Base-by-base conservation (phyloP, 768 basidiomycete species). In the Leucosporidium creatinivorum region DNA sequence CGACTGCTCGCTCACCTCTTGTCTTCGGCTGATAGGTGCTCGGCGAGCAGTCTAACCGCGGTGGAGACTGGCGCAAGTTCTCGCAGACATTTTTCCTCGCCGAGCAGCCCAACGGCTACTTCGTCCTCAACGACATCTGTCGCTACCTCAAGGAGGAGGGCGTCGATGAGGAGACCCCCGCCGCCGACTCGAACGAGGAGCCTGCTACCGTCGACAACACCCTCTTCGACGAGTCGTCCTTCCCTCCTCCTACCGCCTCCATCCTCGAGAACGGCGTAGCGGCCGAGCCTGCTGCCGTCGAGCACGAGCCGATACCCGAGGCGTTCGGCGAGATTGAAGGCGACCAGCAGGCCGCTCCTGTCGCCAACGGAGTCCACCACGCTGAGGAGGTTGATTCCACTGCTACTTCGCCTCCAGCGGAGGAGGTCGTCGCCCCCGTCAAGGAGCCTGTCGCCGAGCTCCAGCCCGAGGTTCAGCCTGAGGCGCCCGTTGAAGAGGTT, bases 81-180 rank as follows among this genome's bases (percentile, higher is more conserved):
- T 93, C 93, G 17, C 96, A 99, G 81, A 97, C 94, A 10, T 98
- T 99, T 82, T 98, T 99, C 89, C 87, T 99, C 63, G 96, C 96
- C 49, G 93, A 97, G 79, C 96, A 99, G 80, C 91, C 92, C 19
- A 96, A 94, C 74, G 96, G 96, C 52, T 99, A 98, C 82, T 99
- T 94, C 77, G 96, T 99, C 72, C 87, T 99, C 80, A 99, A 99
- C 80, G 96, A 99, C 81, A 97, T 98, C 82, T 99, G 98, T 87
- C 89, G 96, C 68, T 98, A 96, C 84, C 83, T 99, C 71, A 97
- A 96, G 82, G 96, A 79, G 48, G 78, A 78, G 77, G 76, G 80
- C 78, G 77, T 78, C 39, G 75, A 76, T 69, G 86, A 83, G 62
- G 79, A 80, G 17, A 77, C 83, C 8, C 57, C 57, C 13, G 66